Evolutionary conservation across 371 early-diverging fungal species (phyloP), one percentile per base, ranked within the genome.

Genomic region (Cokeromyces recurvatus): DNA sequence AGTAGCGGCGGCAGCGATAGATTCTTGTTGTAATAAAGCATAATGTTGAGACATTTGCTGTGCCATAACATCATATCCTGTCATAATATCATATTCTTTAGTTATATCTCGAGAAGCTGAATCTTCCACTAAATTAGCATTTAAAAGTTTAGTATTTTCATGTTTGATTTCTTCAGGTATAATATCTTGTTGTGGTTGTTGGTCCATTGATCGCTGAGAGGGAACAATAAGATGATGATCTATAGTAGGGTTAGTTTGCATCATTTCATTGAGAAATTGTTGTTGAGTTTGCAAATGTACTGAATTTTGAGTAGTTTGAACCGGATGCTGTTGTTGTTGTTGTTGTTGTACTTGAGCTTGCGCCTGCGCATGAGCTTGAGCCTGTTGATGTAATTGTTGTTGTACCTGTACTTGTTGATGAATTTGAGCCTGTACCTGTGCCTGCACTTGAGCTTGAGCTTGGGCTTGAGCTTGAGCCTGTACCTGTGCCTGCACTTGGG

Each of bases 1-100:
- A 32, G 46, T 34, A 32, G 46, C 32, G 16, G n/a, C 34, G 11
- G 32, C 2, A 32, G 46, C 31, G 27, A 16, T 32, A 44, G 12
- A 17, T 16, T 16, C 12, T 20, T 25, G 7, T 38, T 47, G 46
- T 23, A 51, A 24, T 4, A 51, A 35, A 23, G 52, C 60, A 43
- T 47, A 55, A 34, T 59, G 60, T 12, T 59, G 60, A 10, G 60
- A 51, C 48, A 59, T 59, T 29, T 55, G 55, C 32, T 59, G 60
- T 0, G 55, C 60, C 60, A 59, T 59, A 1, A 55, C 55, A 16
- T 59, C 55, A 12, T 59, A 55, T 21, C 55, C 55, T 16, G 51
- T n/a, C n/a, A n/a, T n/a, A n/a, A n/a, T n/a, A n/a, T n/a, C n/a
- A n/a, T n/a, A n/a, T n/a, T n/a, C n/a, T n/a, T n/a, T n/a, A n/a